Evolutionary conservation across 768 basidiomycete genomes (phyloP), one percentile per base, ranked within the genome.

Genomic region (Guyanaporus albipodus): DNA sequence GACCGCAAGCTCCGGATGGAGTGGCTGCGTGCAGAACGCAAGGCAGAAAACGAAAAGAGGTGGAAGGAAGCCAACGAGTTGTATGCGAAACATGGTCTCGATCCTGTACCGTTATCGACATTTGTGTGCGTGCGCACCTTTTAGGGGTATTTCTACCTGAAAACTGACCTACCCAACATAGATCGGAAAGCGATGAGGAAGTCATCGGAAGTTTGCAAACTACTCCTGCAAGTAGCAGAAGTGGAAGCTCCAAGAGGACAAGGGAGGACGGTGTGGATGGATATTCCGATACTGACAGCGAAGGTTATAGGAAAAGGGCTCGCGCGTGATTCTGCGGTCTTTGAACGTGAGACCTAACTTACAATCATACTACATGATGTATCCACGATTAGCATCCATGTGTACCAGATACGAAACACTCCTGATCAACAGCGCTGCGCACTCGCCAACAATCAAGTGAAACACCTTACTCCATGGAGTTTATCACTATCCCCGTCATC

Each of bases 101-200:
- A 41, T 4, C 60, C 45, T 4, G 51, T 46, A 17, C 55, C 63
- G 15, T 51, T 65, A n/a, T 50, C 53, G 18, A 41, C 42, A 1
- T 64, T 58, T 18, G 42, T 42, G 65, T 67, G 18, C 38, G 65
- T 65, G 11, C 4, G 8, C 14, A 0, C 9, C 31, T 14, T 11
- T n/a, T 49, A 17, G 23, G 8, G 29, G 32, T 1, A 18, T 14
- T 40, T 21, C 15, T 3, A 28, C 15, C 12, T 17, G 24, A n/a
- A n/a, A n/a, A 39, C 44, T 54, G 9, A 55, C 36, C 15, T 8
- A 2, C 6, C 7, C n/a, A n/a, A n/a, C 14, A 27, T 29, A 64
- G 60, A 49, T 52, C 46, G 9, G 52, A 62, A 38, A 55, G 52
- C 18, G 62, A 63, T 26, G 60, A 60, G 11, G 62, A 63, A 24